Conservation (phyloP, 2,329 filamentous ascomycete species). For the Amauroascus niger region DNA sequence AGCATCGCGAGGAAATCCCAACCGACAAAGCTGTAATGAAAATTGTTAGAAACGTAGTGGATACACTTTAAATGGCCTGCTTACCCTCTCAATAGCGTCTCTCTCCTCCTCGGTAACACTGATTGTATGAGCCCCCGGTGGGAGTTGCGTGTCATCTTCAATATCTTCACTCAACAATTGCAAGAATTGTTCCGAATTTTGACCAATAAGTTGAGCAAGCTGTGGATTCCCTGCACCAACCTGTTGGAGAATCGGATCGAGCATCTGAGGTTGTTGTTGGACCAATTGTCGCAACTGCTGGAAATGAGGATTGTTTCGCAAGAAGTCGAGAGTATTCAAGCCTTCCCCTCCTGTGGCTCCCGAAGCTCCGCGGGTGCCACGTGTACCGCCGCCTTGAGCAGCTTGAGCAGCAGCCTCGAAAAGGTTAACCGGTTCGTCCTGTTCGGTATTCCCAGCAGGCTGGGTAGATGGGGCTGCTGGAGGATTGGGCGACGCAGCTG, state of each 20-base stretch:
- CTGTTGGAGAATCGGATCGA: conserved; percentile 94
- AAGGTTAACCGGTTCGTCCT: conserved; percentile 65
- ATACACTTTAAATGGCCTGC: conserved; percentile 24
- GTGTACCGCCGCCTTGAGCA: conserved; percentile 38
- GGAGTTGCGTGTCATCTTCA: conserved; percentile 66
- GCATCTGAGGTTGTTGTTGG: conserved; percentile 95
- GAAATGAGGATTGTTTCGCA: conserved; percentile 93
- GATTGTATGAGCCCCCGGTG: conserved; percentile 65
- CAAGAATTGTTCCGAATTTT: conserved; percentile 88
- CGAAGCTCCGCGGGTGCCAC: conserved; percentile 19
- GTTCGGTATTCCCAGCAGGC: conserved; percentile 28
- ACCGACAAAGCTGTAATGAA: conserved; percentile 61
- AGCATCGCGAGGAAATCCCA: conserved; percentile 85
- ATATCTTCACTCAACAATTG: conserved; percentile 79
- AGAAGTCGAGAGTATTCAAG: conserved; percentile 77
- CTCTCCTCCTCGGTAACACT: conserved; percentile 91
- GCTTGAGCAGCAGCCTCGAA: conserved; percentile 87
- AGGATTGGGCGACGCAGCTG: conserved; percentile 37
- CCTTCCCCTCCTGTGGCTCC: conserved; percentile 19
- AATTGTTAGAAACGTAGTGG: background rate
- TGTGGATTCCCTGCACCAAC: conserved; percentile 91
- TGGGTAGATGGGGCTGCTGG: conserved; percentile 30
- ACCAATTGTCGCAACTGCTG: conserved; percentile 95
- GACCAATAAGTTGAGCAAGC: conserved; percentile 80
- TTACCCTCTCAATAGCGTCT: conserved; percentile 89